Evolutionary conservation across 192 early-diverging fungal species (phyloP).

Genomic region (Cladochytrium replicatum): DNA sequence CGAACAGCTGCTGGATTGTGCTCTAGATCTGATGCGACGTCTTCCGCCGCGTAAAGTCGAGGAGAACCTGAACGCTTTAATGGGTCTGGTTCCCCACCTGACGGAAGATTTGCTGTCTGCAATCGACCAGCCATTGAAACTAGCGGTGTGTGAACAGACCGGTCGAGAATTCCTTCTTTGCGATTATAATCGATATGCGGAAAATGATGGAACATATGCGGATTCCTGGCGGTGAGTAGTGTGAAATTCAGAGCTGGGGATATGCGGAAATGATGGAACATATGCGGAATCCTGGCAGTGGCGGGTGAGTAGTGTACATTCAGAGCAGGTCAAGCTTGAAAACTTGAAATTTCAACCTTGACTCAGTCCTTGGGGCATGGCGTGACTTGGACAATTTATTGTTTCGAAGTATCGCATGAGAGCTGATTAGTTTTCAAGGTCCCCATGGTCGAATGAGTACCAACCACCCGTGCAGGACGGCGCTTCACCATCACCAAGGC

Average conservation of each 20-base stretch:
- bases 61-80: constrained; percentile 72
- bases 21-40: constrained; percentile 94
- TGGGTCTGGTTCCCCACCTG: constrained; percentile 73
- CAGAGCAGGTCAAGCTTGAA: too few relatives aligned
- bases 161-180: constrained; percentile 82
- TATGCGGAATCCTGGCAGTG: too few relatives aligned
- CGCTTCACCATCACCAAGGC: constrained; percentile 59
- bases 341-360: too few relatives aligned
- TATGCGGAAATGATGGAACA: too few relatives aligned
- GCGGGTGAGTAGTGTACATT: too few relatives aligned
- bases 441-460: constrained; percentile 95
- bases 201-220: too few relatives aligned
- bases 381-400: too few relatives aligned
- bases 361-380: too few relatives aligned
- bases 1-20: too few relatives aligned
- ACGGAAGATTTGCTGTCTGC: constrained; percentile 84
- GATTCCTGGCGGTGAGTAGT: constrained; percentile 71
- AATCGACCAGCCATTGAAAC: constrained; percentile 87
- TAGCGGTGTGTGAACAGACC: constrained; percentile 53
- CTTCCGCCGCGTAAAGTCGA: constrained; percentile 87
- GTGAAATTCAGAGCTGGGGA: too few relatives aligned
- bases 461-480: constrained; percentile 74
- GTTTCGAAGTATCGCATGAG: too few relatives aligned
- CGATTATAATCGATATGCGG: constrained; percentile 95
- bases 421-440: too few relatives aligned